Evolutionary conservation across 108 stramenopile genomes (phyloP).

Genomic region (Nannochloropsis granulata): DNA sequence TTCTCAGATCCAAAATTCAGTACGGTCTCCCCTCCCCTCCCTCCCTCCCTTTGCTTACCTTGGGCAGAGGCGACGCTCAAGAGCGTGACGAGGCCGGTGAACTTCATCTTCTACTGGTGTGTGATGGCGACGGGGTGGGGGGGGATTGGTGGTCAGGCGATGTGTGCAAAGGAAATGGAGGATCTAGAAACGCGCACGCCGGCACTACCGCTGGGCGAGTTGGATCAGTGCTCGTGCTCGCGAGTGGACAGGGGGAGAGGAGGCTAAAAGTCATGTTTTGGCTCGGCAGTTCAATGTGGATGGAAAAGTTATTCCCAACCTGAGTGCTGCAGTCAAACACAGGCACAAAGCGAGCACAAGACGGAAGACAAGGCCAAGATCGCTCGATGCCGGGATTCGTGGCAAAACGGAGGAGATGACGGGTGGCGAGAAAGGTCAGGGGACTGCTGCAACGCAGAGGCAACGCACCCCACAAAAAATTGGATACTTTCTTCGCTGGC

Average conservation of each 20-base stretch:
- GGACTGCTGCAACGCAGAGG: not conserved
- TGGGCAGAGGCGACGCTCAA: not conserved
- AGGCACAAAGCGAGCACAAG: too few relatives aligned
- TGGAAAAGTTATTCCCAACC: too few relatives aligned
- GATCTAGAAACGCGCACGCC: not conserved
- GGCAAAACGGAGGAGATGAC: too few relatives aligned
- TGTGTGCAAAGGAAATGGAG: not conserved
- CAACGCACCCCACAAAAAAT: not conserved
- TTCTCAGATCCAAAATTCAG: not conserved
- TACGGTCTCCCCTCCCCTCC: not conserved
- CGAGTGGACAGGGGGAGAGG: too few relatives aligned
- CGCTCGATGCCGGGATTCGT: too few relatives aligned
- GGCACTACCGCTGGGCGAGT: too few relatives aligned
- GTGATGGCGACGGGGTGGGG: not conserved
- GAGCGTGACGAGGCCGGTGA: not conserved
- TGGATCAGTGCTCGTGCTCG: too few relatives aligned
- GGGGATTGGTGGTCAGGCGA: not conserved
- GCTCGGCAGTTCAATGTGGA: too few relatives aligned
- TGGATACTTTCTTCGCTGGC: not conserved
- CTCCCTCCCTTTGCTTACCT: not conserved
- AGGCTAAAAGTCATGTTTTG: too few relatives aligned
- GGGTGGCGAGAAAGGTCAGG: too few relatives aligned
- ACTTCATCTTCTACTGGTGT: not conserved
- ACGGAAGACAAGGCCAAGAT: too few relatives aligned
- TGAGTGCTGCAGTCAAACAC: too few relatives aligned